Evolutionary conservation across 192 early-diverging fungal genomes (phyloP), one percentile per base, ranked within the genome.

Genomic region (Backusella psychrophila): DNA sequence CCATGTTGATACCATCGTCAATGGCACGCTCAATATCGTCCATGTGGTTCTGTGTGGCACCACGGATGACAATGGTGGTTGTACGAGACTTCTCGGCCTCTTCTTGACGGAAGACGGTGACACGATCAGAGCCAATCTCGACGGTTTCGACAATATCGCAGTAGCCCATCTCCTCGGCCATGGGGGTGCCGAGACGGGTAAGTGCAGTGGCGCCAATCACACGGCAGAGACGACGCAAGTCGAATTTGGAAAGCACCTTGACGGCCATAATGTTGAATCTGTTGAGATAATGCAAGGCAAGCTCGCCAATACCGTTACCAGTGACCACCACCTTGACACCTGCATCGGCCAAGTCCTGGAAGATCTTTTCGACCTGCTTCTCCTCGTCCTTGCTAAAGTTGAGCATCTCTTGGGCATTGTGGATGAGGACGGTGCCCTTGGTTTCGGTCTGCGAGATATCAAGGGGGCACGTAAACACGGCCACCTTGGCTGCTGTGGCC

Each of bases 341-440:
- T 17, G 96, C 90, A 74, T 95, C 95, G 71, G 93, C 93, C 77
- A 99, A 84, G 84, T 97, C 94, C 83, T 91, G 90, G 82, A 98
- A 90, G 21, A 87, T 87, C 80, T 86, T 88, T 85, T 97, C 96
- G 76, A 99, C 88, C 77, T 95, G 93, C 74, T 87, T 86, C 84
- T 99, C 97, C 84, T 99, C 97, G 71, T 93, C 97, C 84, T 96
- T 96, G 66, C 92, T 94, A 84, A 98, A 99, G 81, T 94, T 92
- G 33, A 98, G 87, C 97, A 99, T 98, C 81, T 98, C 97, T 68
- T 89, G 84, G 56, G 97, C 97, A 82, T 93, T 97, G 80, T 96
- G 93, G 83, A 99, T 95, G 82, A 99, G 88, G 63, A 99, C 97
- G 19, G 97, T 99, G 67, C 97, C 97, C 91, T 99, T 99, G 52